Evolutionary conservation across 345 rosid species (phyloP), one percentile per base, ranked within the genome.

Genomic region (Brassica nigra): DNA sequence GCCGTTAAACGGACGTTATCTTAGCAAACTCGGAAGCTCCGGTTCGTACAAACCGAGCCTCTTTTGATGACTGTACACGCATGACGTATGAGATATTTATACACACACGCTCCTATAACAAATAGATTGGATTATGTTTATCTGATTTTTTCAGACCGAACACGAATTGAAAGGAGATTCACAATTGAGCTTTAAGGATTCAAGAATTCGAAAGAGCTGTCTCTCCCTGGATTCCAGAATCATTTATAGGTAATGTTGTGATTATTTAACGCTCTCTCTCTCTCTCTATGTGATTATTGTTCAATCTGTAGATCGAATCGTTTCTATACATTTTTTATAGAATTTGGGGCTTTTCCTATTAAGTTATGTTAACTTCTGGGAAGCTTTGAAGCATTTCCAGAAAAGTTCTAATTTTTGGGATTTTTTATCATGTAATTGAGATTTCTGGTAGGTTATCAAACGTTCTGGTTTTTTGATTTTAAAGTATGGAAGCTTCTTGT

Each of bases 1-100:
- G 73, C 77, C 67, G 52, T 71, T 71, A 31, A 78, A 78, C 62
- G 18, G 74, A 78, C 74, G 78, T 73, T 73, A 66, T 42, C 77
- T 30, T n/a, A 66, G 39, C 74, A 78, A 58, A 8, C 7, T 78
- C 76, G 34, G 9, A 71, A 37, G 76, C 81, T 73, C 54, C 3
- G 82, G 62, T 58, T 66, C 77, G 68, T 66, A 66, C 4, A 65
- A 0, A 58, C 81, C 73, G 81, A 66, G 14, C 71, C 73, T 72
- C 15, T 5, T 59, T 29, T 47, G 12, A 47, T 23, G 67, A 4
- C 18, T 52, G 5, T 52, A 52, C 18, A 52, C 57, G 14, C 3
- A 42, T 42, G 55, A 75, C 63, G 65, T 54, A 75, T 8, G 44
- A 77, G 75, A 77, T 62, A 70, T 63, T 66, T 23, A 54, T 16